Conservation (phyloP, 2,329 filamentous ascomycete genomes). For the Blastomyces silverae region DNA sequence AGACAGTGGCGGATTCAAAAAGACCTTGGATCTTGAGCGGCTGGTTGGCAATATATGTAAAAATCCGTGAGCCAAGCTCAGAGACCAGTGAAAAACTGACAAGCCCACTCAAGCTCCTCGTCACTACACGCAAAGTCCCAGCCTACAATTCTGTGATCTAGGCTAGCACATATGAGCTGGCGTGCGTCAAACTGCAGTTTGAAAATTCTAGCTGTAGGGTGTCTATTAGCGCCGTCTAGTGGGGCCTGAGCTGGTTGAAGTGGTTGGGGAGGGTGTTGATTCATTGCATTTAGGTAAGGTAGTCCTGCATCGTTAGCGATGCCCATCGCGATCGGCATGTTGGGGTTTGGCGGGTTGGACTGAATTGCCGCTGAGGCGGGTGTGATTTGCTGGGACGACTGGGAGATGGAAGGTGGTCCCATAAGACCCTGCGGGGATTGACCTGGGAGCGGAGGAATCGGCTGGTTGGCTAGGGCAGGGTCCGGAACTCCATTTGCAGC, state of each 20-base stretch:
- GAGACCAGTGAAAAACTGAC: slow-evolving; percentile 62
- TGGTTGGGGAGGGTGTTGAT: background rate
- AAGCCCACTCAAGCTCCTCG: slow-evolving; percentile 67
- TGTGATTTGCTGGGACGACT: slow-evolving; percentile 10
- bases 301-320: background rate
- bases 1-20: too few species aligned
- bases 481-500: slow-evolving; percentile 14
- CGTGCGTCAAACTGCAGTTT: slow-evolving; percentile 94
- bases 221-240: slow-evolving; percentile 25
- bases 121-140: slow-evolving; percentile 97
- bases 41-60: background rate
- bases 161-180: slow-evolving; percentile 88
- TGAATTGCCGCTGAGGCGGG: slow-evolving; percentile 32
- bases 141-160: slow-evolving; percentile 84
- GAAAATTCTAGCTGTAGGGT: slow-evolving; percentile 63
- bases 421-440: background rate
- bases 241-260: slow-evolving; percentile 9
- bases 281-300: background rate
- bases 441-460: slow-evolving; percentile 21
- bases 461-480: slow-evolving; percentile 21
- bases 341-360: background rate
- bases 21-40: background rate
- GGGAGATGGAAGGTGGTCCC: slow-evolving; percentile 12
- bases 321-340: background rate
- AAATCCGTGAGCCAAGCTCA: slow-evolving; percentile 21